A percentile compares a stretch with the other conserved stretches of the same genome.
phyloP scores from a whole-genome alignment of 2,329 filamentous ascomycete species.

The Claviceps sp. region DNA sequence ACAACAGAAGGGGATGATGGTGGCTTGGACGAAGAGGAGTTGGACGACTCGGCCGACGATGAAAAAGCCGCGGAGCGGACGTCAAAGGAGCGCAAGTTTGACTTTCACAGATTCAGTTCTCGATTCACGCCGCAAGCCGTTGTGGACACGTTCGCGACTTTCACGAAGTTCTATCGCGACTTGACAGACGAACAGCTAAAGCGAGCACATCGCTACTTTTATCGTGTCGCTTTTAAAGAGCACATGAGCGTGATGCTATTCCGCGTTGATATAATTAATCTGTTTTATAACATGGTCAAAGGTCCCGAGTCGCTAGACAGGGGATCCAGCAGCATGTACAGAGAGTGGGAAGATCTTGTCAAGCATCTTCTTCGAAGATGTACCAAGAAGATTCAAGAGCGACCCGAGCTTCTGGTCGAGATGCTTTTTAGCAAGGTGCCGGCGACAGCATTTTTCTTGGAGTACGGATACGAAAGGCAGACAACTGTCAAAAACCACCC shows the following conservation, averaged over 20 bases:
- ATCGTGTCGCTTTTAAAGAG: constrained; percentile 88
- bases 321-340: constrained; percentile 44
- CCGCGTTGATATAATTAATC: constrained; percentile 75
- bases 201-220: constrained; percentile 85
- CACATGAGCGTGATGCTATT: constrained; percentile 82
- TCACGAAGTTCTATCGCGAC: constrained; percentile 70
- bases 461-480: constrained; percentile 79
- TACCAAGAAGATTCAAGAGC: constrained; percentile 71
- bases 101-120: constrained; percentile 71
- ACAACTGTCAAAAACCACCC: constrained; percentile 52
- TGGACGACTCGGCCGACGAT: constrained; percentile 61
- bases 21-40: constrained; percentile 40
- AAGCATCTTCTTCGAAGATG: constrained; percentile 74
- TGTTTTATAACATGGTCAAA: constrained; percentile 86
- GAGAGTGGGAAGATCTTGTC: constrained; percentile 83
- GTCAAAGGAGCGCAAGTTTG: constrained; percentile 78
- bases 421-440: constrained; percentile 90
- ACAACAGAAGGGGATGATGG: constrained; percentile 26
- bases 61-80: constrained; percentile 55
- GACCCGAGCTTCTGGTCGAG: constrained; percentile 77
- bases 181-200: constrained; percentile 72
- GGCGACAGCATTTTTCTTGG: constrained; percentile 71
- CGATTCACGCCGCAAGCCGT: constrained; percentile 76
- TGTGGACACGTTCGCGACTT: constrained; percentile 76
- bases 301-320: constrained; percentile 66